A percentile compares a stretch with the other conserved stretches of the same genome.
Conservation (phyloP, 306 rosid genomes). For the Benincasa hispida region DNA sequence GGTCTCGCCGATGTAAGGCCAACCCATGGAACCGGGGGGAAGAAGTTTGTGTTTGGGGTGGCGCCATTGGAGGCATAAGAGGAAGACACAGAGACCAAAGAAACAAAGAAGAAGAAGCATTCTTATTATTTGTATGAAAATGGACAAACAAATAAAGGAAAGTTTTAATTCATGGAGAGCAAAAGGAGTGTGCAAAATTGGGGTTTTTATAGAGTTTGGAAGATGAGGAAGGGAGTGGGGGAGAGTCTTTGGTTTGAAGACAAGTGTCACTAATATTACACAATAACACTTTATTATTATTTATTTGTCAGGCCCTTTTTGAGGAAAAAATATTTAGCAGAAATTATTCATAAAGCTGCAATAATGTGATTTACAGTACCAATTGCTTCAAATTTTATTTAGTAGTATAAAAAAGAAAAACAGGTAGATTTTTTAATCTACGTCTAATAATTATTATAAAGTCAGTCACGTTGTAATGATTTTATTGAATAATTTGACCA, state of each 20-base stretch:
- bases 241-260: conserved; percentile 11
- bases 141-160: no score
- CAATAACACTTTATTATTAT: neutral
- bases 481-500: no score
- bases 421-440: no score
- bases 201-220: conserved; percentile 25
- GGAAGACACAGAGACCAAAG: conserved; percentile 16
- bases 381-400: no score
- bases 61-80: conserved; percentile 32
- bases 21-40: conserved; percentile 92
- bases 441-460: no score
- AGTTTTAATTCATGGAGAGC: neutral
- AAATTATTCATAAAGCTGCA: no score
- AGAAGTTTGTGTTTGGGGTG: conserved; percentile 24
- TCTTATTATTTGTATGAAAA: no score
- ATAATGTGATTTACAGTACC: no score
- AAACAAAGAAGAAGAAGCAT: conserved; percentile 1
- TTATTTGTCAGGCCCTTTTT: neutral
- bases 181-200: conserved; percentile 4
- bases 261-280: conserved; percentile 22
- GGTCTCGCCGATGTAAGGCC: conserved; percentile 85
- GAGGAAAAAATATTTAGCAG: no score
- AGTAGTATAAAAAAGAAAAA: no score
- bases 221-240: neutral
- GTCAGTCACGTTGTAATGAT: no score